phyloP scores from a whole-genome alignment of 805 yeast genomes.

The Teunomyces atbi region DNA sequence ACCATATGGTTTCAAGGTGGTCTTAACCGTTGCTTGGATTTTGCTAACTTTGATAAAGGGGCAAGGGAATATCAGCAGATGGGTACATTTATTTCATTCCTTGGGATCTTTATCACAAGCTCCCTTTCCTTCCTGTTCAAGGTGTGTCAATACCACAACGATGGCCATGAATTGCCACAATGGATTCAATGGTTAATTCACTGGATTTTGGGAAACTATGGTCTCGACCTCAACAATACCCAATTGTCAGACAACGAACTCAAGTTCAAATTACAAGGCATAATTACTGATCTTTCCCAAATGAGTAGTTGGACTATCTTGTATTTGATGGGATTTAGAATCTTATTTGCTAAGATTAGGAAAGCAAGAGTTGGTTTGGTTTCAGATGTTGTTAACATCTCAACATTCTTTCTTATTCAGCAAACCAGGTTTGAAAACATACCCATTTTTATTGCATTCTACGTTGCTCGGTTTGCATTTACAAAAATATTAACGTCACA shows the following conservation, averaged over 20 bases:
- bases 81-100: conserved; percentile 40
- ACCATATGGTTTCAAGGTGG: conserved; percentile 25
- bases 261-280: conserved; percentile 19
- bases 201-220: conserved; percentile 31
- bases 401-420: conserved; percentile 46
- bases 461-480: conserved; percentile 21
- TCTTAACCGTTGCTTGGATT: conserved; percentile 18
- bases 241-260: conserved; percentile 6
- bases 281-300: conserved; percentile 26
- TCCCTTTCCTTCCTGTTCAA: conserved; percentile 54
- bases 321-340: conserved; percentile 30
- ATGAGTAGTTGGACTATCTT: conserved; percentile 24
- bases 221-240: conserved; percentile 18
- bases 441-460: conserved; percentile 50
- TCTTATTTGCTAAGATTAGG: conserved; percentile 22
- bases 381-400: conserved; percentile 33
- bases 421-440: conserved; percentile 56
- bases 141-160: conserved; percentile 47
- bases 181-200: conserved; percentile 24
- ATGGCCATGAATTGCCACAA: conserved; percentile 54
- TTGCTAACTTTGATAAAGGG: conserved; percentile 6
- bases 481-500: conserved; percentile 12
- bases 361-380: conserved; percentile 25
- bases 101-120: conserved; percentile 45
- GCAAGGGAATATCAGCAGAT: conserved; percentile 13